Evolutionary conservation across 2,329 filamentous ascomycete genomes (phyloP), one percentile per base, ranked within the genome.

Genomic region (Hymenoscyphus occultus): DNA sequence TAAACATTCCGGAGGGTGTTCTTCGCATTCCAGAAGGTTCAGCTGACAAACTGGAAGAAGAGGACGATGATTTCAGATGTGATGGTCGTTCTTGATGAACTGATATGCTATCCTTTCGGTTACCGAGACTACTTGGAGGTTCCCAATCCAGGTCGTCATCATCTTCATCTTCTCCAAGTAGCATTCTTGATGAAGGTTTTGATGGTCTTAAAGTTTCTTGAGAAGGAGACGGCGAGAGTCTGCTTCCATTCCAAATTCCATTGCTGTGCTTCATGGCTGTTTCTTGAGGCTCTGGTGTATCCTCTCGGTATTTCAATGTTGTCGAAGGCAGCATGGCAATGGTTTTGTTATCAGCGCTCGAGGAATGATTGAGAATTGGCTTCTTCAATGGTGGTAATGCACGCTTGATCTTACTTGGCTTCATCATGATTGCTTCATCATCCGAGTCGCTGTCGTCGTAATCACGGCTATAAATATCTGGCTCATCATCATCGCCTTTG

Each of bases 1-100:
- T 93, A 72, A 96, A 90, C 91, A 96, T 96, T 71, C 92, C 93
- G 48, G 92, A 95, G 60, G 87, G 82, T 22, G 92, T 96, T 70
- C 93, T 84, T 68, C 89, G 87, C 81, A 96, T 88, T 61, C 88
- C 88, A 19, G 78, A 80, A 51, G 72, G 74, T 65, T 85, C 82
- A 22, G 79, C 80, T n/a, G 74, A 76, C n/a, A 85, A 76, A 61
- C 68, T 72, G 39, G 72, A 76, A 76, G 51, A 80, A 77, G 31
- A 84, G 12, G 64, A 66, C 1, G 73, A 74, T 13, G 68, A 71
- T 12, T 73, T 65, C 63, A 74, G 67, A 28, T 39, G 66, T 39
- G 70, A 65, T 35, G 73, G 68, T 22, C 73, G 71, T 58, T 75
- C 73, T 56, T 74, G 72, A 39, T 69, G 68, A 2, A 70, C 65